Evolutionary conservation across 768 basidiomycete species (phyloP).

Genomic region (Tubosaeta sp.): DNA sequence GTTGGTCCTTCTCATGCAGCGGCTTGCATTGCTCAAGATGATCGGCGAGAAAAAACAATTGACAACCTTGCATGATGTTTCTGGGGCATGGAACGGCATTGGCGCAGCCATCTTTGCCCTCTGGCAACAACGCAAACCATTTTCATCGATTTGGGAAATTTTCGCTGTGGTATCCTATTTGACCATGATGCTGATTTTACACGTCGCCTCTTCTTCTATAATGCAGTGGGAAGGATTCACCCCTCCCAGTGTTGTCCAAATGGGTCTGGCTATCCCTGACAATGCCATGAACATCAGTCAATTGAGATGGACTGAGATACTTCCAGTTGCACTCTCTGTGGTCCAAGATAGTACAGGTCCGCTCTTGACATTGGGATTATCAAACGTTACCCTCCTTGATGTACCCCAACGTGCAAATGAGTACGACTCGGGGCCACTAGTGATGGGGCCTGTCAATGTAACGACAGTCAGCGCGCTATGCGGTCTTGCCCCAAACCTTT

Average conservation of each 20-base stretch:
- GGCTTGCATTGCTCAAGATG: neutral
- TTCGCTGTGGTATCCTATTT: neutral
- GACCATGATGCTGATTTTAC: neutral
- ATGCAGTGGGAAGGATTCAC: neutral
- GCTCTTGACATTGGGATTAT: neutral
- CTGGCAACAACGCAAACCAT: neutral
- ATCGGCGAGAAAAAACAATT: neutral
- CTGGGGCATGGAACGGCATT: neutral
- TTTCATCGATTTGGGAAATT: neutral
- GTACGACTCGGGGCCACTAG: no score
- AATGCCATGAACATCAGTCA: neutral
- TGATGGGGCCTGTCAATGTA: no score
- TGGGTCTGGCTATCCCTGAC: neutral
- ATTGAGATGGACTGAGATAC: neutral
- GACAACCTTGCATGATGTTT: neutral
- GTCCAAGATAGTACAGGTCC: no score
- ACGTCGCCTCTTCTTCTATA: neutral
- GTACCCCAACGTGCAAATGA: neutral
- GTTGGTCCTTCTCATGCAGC: neutral
- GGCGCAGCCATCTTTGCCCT: neutral
- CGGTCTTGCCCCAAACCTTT: neutral
- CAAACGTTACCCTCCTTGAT: neutral
- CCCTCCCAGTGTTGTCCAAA: neutral
- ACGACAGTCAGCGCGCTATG: neutral
- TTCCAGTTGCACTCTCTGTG: neutral